Base-by-base conservation (phyloP, 306 rosid species). In the Gynostemma pentaphyllum region DNA sequence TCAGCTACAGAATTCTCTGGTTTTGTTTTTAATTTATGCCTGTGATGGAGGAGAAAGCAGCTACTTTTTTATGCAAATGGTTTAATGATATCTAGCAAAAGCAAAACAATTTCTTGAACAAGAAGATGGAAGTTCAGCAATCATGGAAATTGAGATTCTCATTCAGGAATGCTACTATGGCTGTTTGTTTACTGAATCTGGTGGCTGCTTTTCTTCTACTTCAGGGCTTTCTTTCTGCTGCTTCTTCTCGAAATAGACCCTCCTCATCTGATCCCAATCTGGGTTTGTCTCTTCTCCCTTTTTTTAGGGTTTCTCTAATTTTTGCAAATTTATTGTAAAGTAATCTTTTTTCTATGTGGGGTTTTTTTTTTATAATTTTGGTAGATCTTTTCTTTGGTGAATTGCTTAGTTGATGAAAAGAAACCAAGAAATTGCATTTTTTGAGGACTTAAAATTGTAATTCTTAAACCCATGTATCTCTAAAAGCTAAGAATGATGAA, bases 111-210 rank as follows among this genome's bases (percentile, higher is more conserved):
- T 21, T 15, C 46, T 3, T 5, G 48, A 72, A 65, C 64, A 54
- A 70, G 47, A 60, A 34, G 36, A 82, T 88, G 99, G 99, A 94
- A 79, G 82, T 78, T 12, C 94, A 77, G 54, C 99, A 84, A 68
- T 71, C 87, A 78, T 86, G 87, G 94, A 81, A 73, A 68, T 69
- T 76, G 48, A 80, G 83, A 67, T 71, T 88, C 36, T 86, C 99
- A 44, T 94, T 88, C 82, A 86, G 85, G 72, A 88, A 62, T 72
- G 99, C 95, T n/a, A 94, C 99, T 56, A 72, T 94, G 5, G 46
- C 69, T 36, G 77, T 94, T 30, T 94, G 97, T 30, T 76, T 84
- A 64, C 60, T 92, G 37, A 92, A 92, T 69, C 37, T 86, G 9
- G 55, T 86, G 57, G 64, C 81, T 5, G 90, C 74, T 40, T 76